Base-by-base conservation (phyloP, 768 basidiomycete genomes). In the Amanita fuliginea region DNA sequence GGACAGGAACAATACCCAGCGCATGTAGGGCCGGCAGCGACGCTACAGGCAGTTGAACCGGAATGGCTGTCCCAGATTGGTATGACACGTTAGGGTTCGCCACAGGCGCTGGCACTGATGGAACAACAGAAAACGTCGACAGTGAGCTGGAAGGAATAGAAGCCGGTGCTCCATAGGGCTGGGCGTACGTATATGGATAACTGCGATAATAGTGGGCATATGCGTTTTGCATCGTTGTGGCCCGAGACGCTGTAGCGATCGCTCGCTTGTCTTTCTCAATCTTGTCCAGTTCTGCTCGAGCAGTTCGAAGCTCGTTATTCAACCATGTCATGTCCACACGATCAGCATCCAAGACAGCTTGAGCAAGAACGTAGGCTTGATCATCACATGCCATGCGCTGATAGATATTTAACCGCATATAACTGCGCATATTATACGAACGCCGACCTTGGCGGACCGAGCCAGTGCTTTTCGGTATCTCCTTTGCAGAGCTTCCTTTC, bases 1-100 rank as follows among this genome's bases (percentile, higher is more conserved):
- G 76, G 24, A 88, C 71, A 10, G 87, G 86, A 6, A 80, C 68
- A 54, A 90, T 89, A 8, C 86, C 86, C 30, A 88, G 68, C 0
- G 79, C 75, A 47, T 83, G 77, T 8, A 90, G 68, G n/a, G 75
- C 70, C 14, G 80, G 76, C 35, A 84, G 60, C 16, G 81, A 78
- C 19, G 78, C 69, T 1, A 82, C 77, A 14, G 86, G 84, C 28
- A 91, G 69, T 52, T 86, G 80, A 0, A 90, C 80, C 3, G 87
- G 84, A 50, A 77, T 75, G 2, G 72, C 70, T 5, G 67, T 63
- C 49, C 58, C 67, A 37, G 70, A 53, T 45, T 68, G 61, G 48
- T 69, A 62, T 24, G 73, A 66, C 2, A 69, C 53, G 24, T 66
- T 54, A 10, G 63, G 57, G 22, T 67, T 52, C 14, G 63, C 43